Evolutionary conservation across 73 alveolate genomes (phyloP).

Genomic region (Stentor roeselii): DNA sequence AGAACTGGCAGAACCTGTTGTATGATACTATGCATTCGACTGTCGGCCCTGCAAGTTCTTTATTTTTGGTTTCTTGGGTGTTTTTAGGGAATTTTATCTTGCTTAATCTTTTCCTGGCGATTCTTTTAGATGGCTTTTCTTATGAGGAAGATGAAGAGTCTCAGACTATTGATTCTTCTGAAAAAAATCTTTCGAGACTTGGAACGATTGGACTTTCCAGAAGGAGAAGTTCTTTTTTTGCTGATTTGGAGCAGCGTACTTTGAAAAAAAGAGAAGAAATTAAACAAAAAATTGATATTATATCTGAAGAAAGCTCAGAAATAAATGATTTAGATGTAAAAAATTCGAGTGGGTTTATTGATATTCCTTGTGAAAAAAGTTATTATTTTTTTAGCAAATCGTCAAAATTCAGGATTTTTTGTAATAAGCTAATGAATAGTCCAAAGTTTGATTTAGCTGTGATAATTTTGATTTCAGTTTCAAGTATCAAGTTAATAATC

Average conservation of each 20-base stretch:
- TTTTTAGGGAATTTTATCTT: slow-evolving; percentile 91
- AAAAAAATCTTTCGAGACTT: neutral
- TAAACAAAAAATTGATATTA: neutral
- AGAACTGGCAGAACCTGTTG: slow-evolving; percentile 56
- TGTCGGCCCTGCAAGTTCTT: slow-evolving; percentile 29
- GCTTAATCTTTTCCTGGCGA: slow-evolving; percentile 89
- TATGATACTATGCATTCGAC: slow-evolving; percentile 33
- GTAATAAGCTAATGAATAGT: slow-evolving; percentile 58
- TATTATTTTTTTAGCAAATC: slow-evolving; percentile 73
- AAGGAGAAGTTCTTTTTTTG: neutral
- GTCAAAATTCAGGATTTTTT: slow-evolving; percentile 68
- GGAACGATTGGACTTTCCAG: neutral
- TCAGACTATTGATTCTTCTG: slow-evolving; percentile 9
- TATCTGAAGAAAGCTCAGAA: neutral
- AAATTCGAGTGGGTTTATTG: neutral
- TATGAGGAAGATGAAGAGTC: slow-evolving; percentile 64
- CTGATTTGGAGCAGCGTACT: neutral
- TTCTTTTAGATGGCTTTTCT: slow-evolving; percentile 87
- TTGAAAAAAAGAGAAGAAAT: neutral
- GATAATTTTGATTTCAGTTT: slow-evolving; percentile 66
- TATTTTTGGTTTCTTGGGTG: slow-evolving; percentile 90
- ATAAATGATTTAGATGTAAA: neutral
- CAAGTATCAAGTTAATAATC: slow-evolving; percentile 76
- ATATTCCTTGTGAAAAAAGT: slow-evolving; percentile 30
- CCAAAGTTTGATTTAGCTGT: slow-evolving; percentile 74